Conservation (phyloP, 1,284 basidiomycete genomes). For the Boletus calvinii region DNA sequence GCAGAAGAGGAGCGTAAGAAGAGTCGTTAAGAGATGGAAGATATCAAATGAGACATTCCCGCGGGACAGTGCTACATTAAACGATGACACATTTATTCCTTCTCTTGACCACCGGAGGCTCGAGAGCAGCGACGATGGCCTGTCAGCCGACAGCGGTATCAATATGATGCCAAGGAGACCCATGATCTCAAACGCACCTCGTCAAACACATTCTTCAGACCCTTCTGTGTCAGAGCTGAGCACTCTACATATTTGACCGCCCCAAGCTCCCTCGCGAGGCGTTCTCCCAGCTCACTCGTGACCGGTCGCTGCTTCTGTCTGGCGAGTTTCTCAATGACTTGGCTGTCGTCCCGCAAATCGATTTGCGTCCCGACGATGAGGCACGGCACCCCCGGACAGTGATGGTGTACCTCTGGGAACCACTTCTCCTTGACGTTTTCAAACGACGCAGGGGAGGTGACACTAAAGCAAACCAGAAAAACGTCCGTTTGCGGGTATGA, state of each 20-base stretch:
- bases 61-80: conserved; percentile 45
- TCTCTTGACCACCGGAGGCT: conserved; percentile 91
- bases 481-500: conserved; percentile 99
- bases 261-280: conserved; percentile 92
- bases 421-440: conserved; percentile 99
- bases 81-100: conserved; percentile 83
- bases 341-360: conserved; percentile 92
- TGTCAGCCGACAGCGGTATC: conserved; percentile 35
- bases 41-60: conserved; percentile 34
- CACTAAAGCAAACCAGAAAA: conserved; percentile 99
- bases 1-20: conserved; percentile 30
- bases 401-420: conserved; percentile 99
- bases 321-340: conserved; percentile 92
- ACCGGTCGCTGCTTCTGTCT: conserved; percentile 97
- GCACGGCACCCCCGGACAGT: conserved; percentile 99
- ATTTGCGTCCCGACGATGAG: conserved; percentile 99
- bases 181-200: conserved; percentile 60
- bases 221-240: conserved; percentile 98
- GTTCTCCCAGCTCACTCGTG: conserved; percentile 84
- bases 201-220: conserved; percentile 99
- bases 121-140: conserved; percentile 98
- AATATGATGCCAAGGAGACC: conserved; percentile 8
- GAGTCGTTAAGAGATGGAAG: conserved; percentile 38
- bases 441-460: conserved; percentile 97
- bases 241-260: conserved; percentile 99